A percentile compares a stretch with the other conserved stretches of the same genome.
Conservation (phyloP, 2,329 filamentous ascomycete genomes). For the Emydomyces testavorans region DNA sequence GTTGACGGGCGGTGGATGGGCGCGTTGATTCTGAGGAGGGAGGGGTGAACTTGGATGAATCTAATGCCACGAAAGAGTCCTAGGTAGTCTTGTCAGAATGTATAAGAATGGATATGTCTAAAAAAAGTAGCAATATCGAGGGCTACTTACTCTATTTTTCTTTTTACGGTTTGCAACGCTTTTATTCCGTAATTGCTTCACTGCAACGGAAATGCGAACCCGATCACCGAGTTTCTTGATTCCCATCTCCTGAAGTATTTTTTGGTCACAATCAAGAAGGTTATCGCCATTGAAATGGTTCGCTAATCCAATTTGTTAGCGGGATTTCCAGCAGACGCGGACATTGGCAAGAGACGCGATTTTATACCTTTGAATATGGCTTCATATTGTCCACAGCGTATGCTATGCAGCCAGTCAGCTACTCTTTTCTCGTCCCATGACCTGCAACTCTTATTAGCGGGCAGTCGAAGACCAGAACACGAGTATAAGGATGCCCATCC, state of each 20-base stretch:
- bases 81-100: too few relatives aligned
- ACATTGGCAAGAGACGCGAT: background rate
- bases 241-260: conserved; percentile 92
- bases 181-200: conserved; percentile 70
- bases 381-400: conserved; percentile 91
- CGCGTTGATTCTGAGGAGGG: conserved; percentile 56
- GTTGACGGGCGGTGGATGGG: conserved; percentile 45
- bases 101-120: background rate
- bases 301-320: conserved; percentile 31
- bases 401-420: conserved; percentile 76
- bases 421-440: conserved; percentile 85
- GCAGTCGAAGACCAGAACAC: background rate
- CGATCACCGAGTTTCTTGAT: conserved; percentile 96
- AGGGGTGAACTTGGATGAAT: conserved; percentile 50
- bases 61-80: conserved; percentile 75
- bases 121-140: background rate
- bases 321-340: too few relatives aligned
- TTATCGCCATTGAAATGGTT: conserved; percentile 98
- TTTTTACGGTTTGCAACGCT: conserved; percentile 67
- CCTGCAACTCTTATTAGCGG: conserved; percentile 24
- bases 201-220: conserved; percentile 75
- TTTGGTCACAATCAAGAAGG: conserved; percentile 90
- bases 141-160: conserved; percentile 61
- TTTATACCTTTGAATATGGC: conserved; percentile 60
- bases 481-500: conserved; percentile 15